phyloP scores from a whole-genome alignment of 345 rosid genomes.

The Populus davidiana region DNA sequence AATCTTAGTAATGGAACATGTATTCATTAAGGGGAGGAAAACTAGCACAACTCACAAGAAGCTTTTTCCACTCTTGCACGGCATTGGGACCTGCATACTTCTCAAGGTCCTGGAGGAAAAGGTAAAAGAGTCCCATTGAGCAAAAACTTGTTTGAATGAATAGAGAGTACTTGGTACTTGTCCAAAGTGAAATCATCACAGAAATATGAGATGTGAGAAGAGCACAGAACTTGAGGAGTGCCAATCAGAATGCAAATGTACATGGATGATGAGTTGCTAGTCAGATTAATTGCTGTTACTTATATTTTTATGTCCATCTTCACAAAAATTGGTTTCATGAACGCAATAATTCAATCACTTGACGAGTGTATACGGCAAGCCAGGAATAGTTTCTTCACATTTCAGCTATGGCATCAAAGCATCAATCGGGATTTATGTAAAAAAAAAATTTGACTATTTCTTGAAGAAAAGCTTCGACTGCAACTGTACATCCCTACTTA shows the following conservation, averaged over 20 bases:
- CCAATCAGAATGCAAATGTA: neutral
- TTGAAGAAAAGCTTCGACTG: too few species aligned
- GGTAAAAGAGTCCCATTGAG: neutral
- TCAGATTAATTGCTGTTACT: too few species aligned
- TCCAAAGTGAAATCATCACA: neutral
- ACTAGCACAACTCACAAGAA: slow-evolving; percentile 51
- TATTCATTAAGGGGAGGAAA: neutral
- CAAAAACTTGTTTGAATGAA: neutral
- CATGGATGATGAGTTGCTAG: neutral
- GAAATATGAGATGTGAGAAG: neutral
- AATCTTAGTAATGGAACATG: neutral
- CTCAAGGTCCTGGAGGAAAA: slow-evolving; percentile 66
- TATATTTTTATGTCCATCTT: too few species aligned
- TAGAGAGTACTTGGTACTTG: neutral
- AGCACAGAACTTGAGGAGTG: neutral
- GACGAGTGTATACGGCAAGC: too few species aligned
- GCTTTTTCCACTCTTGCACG: slow-evolving; percentile 80
- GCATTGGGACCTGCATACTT: slow-evolving; percentile 76
- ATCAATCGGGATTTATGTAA: too few species aligned
- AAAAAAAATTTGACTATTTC: too few species aligned
- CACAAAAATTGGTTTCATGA: too few species aligned
- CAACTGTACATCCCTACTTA: too few species aligned
- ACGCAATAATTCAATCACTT: too few species aligned
- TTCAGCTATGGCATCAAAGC: too few species aligned
- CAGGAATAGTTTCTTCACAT: too few species aligned